Evolutionary conservation across 164 flowering plant species (phyloP), one percentile per base, ranked within the genome.

Genomic region (Annona squamosa): DNA sequence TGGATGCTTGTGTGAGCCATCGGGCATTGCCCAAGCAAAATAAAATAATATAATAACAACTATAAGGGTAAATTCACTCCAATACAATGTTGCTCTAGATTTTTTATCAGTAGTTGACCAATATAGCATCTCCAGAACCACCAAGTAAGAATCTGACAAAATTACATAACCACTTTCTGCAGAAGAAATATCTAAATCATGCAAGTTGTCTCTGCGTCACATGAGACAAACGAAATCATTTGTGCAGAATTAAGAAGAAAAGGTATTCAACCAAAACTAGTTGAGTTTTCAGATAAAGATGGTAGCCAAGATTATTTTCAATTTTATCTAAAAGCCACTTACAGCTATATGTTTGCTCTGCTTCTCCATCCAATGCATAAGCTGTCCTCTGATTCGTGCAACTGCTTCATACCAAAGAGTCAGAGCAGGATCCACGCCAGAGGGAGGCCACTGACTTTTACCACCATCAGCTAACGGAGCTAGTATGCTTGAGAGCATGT

Each of bases 381-480:
- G 97, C 70, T 88, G 90, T 37, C 52, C 83, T 80, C 98, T 84
- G 67, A 96, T 96, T 65, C 94, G 86, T 65, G 90, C 93, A 75
- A 96, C 95, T 75, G 99, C 99, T 69, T 96, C 99, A 82, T 96
- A 96, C 99, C 98, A 96, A 48, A 96, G 73, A 44, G 88, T 86
- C 73, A 95, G 88, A 61, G 97, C 96, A 85, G 90, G 87, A 72
- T 90, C 97, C 74, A 93, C 97, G 78, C 97, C 97, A 41, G 85
- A 77, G 71, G 99, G 99, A 72, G 98, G 99, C 99, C 99, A 96
- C 66, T 89, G 98, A 82, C 86, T 86, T 86, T 91, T 92, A 26
- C 97, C 97, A 81, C 97, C 92, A 84, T 96, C 98, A 64, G 99
- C 97, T 71, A 94, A 91, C 19, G 98, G 99, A 56, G 97, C 97